Conservation (phyloP, 2,329 filamentous ascomycete species). For the Nemania bipapillata region DNA sequence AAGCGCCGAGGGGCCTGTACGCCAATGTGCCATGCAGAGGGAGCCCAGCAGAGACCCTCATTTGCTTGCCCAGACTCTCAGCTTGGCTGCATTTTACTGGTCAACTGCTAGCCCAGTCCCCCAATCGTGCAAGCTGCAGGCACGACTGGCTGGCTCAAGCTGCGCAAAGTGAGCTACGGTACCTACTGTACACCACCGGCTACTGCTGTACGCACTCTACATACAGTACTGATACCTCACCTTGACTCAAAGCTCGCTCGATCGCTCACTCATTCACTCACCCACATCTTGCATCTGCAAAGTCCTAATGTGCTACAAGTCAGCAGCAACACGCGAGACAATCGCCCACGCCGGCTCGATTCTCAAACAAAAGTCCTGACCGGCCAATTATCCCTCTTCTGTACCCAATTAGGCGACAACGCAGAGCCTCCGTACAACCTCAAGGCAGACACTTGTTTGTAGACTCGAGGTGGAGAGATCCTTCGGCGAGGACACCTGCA, state of each 20-base stretch:
- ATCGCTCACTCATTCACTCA: background rate
- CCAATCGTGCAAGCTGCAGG: constrained; percentile 50
- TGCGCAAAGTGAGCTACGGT: background rate
- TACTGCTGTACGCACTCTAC: background rate
- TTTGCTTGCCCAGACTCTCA: constrained; percentile 34
- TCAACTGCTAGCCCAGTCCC: constrained; percentile 42
- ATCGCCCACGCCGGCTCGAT: constrained; percentile 27
- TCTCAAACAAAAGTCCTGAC: constrained; percentile 27
- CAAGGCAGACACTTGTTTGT: constrained; percentile 18
- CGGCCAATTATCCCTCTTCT: constrained; percentile 28
- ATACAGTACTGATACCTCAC: background rate
- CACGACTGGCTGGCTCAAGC: constrained; percentile 39
- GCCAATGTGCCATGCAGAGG: constrained; percentile 57
- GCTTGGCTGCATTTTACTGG: constrained; percentile 46
- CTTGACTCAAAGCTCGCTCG: background rate
- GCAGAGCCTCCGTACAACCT: constrained; percentile 50
- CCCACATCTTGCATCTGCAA: constrained; percentile 35
- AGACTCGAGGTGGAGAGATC: constrained; percentile 20
- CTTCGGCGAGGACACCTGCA: constrained; percentile 1
- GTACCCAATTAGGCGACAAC: constrained; percentile 33
- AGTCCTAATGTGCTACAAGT: constrained; percentile 30
- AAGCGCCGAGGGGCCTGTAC: constrained; percentile 66
- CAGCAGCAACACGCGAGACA: constrained; percentile 21
- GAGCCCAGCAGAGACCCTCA: constrained; percentile 46
- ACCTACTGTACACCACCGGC: background rate